phyloP scores from a whole-genome alignment of 1,284 basidiomycete genomes.

The Irpex lacteus region DNA sequence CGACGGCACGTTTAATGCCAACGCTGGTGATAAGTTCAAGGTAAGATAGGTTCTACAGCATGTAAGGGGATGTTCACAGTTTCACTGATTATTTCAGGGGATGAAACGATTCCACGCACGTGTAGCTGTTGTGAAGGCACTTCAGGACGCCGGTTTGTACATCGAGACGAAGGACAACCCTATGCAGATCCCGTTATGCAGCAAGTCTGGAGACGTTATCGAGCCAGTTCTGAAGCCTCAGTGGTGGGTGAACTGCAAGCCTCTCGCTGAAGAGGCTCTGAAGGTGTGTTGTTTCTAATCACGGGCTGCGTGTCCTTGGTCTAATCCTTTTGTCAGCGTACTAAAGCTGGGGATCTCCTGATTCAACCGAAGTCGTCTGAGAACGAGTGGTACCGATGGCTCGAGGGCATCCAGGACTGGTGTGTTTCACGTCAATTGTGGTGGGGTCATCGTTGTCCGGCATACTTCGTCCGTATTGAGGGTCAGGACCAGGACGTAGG shows the following conservation, averaged over 20 bases:
- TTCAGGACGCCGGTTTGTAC: constrained; percentile 87
- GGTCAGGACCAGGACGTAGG: constrained; percentile 75
- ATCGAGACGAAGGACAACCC: constrained; percentile 94
- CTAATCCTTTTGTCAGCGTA: constrained; percentile 54
- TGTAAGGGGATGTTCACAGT: too few relatives aligned
- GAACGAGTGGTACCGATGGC: constrained; percentile 96
- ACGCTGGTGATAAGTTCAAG: constrained; percentile 81
- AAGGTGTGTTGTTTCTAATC: constrained; percentile 44
- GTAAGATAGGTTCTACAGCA: constrained; percentile 29
- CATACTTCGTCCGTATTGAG: constrained; percentile 90
- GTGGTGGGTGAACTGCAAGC: constrained; percentile 98
- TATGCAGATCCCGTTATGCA: constrained; percentile 93
- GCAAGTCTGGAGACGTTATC: constrained; percentile 95
- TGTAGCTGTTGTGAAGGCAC: constrained; percentile 78
- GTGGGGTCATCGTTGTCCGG: constrained; percentile 99
- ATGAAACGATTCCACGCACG: constrained; percentile 97
- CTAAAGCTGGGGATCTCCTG: constrained; percentile 78
- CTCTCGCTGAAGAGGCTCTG: constrained; percentile 88
- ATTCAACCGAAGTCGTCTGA: constrained; percentile 88
- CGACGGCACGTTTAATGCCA: constrained; percentile 94
- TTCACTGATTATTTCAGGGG: constrained; percentile 46
- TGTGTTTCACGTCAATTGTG: constrained; percentile 98
- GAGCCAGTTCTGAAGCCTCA: constrained; percentile 97
- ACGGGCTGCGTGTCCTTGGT: constrained; percentile 4
- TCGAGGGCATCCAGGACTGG: constrained; percentile 98